Evolutionary conservation across 2,329 filamentous ascomycete genomes (phyloP).

Genomic region (Fusarium cicatricum): DNA sequence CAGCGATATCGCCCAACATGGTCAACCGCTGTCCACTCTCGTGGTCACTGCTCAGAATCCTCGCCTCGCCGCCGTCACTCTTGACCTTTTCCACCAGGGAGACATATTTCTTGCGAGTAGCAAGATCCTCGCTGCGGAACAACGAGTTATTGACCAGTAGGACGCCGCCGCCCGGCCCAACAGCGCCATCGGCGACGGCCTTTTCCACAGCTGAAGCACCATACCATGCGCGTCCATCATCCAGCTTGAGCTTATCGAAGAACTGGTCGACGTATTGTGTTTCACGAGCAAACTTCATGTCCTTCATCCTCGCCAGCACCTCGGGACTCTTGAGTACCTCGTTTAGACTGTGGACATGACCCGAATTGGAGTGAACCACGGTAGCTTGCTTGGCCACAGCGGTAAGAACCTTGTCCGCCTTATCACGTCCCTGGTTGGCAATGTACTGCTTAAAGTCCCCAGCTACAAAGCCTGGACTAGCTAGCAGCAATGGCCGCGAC

Average conservation of each 20-base stretch:
- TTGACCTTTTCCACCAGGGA: slow-evolving; percentile 87
- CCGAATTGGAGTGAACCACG: slow-evolving; percentile 84
- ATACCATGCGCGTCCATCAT: slow-evolving; percentile 92
- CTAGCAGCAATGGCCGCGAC: slow-evolving; percentile 79
- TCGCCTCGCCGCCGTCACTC: slow-evolving; percentile 84
- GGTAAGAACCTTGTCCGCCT: slow-evolving; percentile 73
- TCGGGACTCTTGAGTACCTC: slow-evolving; percentile 86
- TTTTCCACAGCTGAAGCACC: slow-evolving; percentile 82
- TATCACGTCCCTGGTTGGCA: slow-evolving; percentile 64
- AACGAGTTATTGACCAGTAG: slow-evolving; percentile 87
- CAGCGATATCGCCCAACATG: slow-evolving; percentile 85
- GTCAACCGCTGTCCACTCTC: slow-evolving; percentile 90
- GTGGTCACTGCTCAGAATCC: slow-evolving; percentile 91
- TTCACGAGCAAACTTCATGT: slow-evolving; percentile 89
- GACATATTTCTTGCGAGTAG: slow-evolving; percentile 81
- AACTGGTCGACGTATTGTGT: slow-evolving; percentile 87
- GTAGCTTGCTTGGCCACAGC: slow-evolving; percentile 68
- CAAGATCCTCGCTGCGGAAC: slow-evolving; percentile 84
- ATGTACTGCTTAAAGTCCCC: slow-evolving; percentile 80
- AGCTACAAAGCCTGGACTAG: slow-evolving; percentile 89
- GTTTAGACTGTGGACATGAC: slow-evolving; percentile 85
- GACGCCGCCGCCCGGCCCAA: slow-evolving; percentile 84
- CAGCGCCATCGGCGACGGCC: slow-evolving; percentile 86
- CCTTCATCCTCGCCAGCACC: slow-evolving; percentile 77
- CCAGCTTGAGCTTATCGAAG: slow-evolving; percentile 77